A percentile compares a stretch with the other conserved stretches of the same genome.
Conservation (phyloP, 805 yeast species). For the Wickerhamomyces silvicola region DNA sequence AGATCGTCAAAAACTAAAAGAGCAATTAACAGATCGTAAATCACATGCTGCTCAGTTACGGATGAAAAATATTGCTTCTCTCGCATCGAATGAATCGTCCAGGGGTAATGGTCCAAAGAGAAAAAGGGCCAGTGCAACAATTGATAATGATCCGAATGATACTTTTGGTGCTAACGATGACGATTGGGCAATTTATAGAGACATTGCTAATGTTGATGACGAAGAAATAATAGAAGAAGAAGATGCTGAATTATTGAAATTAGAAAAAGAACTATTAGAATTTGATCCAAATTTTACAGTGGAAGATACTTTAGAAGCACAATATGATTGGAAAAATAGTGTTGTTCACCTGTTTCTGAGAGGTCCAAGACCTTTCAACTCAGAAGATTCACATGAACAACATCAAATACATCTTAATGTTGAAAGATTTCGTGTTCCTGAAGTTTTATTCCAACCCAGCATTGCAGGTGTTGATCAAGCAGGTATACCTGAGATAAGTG, state of each 20-base stretch:
- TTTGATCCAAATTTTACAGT: slow-evolving; percentile 80
- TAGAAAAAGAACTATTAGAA: slow-evolving; percentile 74
- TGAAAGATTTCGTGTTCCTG: slow-evolving; percentile 90
- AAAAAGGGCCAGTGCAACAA: slow-evolving; percentile 54
- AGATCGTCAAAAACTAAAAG: slow-evolving; percentile 63
- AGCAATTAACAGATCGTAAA: slow-evolving; percentile 79
- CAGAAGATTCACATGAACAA: slow-evolving; percentile 75
- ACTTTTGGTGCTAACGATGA: slow-evolving; percentile 94
- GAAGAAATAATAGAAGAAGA: slow-evolving; percentile 79
- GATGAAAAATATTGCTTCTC: slow-evolving; percentile 83
- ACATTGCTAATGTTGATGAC: slow-evolving; percentile 67
- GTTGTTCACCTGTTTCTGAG: slow-evolving; percentile 76
- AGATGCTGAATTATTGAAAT: slow-evolving; percentile 44
- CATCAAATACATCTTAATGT: slow-evolving; percentile 89
- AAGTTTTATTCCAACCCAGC: slow-evolving; percentile 83
- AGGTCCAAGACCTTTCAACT: slow-evolving; percentile 84
- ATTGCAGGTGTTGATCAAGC: slow-evolving; percentile 96
- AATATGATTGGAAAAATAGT: slow-evolving; percentile 80
- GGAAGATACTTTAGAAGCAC: slow-evolving; percentile 78
- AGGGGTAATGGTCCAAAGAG: slow-evolving; percentile 30
- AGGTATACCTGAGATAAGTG: slow-evolving; percentile 75
- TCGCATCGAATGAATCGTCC: slow-evolving; percentile 65
- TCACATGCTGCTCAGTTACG: slow-evolving; percentile 88
- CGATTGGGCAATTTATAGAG: slow-evolving; percentile 90
- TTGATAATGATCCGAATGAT: slow-evolving; percentile 88